Percentiles rank a stretch among this genome's conserved stretches.
Evolutionary conservation across 1,139 yeast genomes (phyloP).

Genomic region (Suhomyces yuchorum): DNA sequence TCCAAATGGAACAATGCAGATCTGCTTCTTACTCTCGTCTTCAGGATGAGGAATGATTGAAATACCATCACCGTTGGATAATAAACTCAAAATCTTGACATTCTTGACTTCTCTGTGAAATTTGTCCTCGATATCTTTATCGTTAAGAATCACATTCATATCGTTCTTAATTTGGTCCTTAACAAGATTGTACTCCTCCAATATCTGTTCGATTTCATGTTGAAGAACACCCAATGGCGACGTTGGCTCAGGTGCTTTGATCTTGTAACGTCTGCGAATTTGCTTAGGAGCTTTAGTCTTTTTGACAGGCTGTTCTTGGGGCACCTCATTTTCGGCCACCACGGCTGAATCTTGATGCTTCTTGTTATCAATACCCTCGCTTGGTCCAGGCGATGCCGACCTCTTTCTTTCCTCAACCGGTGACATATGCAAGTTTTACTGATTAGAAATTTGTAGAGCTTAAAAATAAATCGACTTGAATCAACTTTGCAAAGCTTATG

Average conservation of each 20-base stretch:
- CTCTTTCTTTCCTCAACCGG: slow-evolving; percentile 19
- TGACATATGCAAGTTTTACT: slow-evolving; percentile 7
- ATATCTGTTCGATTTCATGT: slow-evolving; percentile 67
- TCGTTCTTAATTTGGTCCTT: slow-evolving; percentile 60
- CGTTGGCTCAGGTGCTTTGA: slow-evolving; percentile 69
- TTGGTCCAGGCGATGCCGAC: slow-evolving; percentile 11
- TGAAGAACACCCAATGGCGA: slow-evolving; percentile 81
- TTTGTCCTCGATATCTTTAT: slow-evolving; percentile 48
- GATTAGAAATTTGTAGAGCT: too few species aligned
- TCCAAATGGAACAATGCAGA: slow-evolving; percentile 77
- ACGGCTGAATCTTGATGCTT: slow-evolving; percentile 10
- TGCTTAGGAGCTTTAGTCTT: slow-evolving; percentile 21
- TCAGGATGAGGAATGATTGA: slow-evolving; percentile 64
- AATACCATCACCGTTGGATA: slow-evolving; percentile 83
- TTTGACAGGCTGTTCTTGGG: background rate
- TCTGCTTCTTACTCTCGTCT: slow-evolving; percentile 37
- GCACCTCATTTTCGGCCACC: background rate
- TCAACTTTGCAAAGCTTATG: background rate
- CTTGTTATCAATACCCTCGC: slow-evolving; percentile 9
- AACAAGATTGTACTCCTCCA: slow-evolving; percentile 45
- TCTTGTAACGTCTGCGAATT: slow-evolving; percentile 48
- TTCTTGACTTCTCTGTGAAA: slow-evolving; percentile 63
- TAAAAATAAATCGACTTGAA: background rate
- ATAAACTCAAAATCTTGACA: slow-evolving; percentile 58
- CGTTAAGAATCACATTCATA: slow-evolving; percentile 64